Base-by-base conservation (phyloP, 345 rosid genomes). In the Dovyalis caffra region DNA sequence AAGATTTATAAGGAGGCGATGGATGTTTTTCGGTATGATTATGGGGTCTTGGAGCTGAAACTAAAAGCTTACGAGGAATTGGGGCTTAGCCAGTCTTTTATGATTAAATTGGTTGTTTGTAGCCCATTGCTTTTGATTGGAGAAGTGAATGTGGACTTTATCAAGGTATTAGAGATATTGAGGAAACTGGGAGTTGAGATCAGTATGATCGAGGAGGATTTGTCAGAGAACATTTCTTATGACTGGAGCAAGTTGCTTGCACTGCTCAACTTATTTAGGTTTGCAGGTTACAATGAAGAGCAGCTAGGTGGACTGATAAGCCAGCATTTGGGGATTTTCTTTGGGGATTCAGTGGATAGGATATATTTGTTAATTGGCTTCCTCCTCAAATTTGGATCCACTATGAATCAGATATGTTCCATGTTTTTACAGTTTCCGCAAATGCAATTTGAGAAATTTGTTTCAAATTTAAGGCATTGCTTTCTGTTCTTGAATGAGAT, bases 1-100 rank as follows among this genome's bases (percentile, higher is more conserved):
- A n/a, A n/a, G n/a, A n/a, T n/a, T n/a, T n/a, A n/a, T n/a, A 86
- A 68, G 81, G 86, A 86, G 67, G 93, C 93, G 8, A 63, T 64
- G 49, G 90, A 86, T 70, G 75, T 90, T 82, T 92, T 90, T 11
- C 26, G 40, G 63, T 85, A 85, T 47, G 86, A 86, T 45, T 61
- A 20, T 77, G 92, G 91, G 12, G 82, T 87, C 64, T 78, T 91
- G 85, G 43, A 64, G 26, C 77, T 80, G 7, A 92, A 81, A 80
- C 87, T 90, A 76, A 64, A 23, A 75, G 90, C 84, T 75, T 92
- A 85, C 66, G 91, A 88, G 77, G 81, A 83, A 56, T 76, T 94
- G 77, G 97, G 89, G 82, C 81, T 90, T 70, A 72, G 84, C 29
- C 83, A 80, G 78, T 66, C 77, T 77, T 53, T 76, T 68, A 78